Evolutionary conservation across 306 rosid genomes (phyloP).

Genomic region (Neltuma alba): DNA sequence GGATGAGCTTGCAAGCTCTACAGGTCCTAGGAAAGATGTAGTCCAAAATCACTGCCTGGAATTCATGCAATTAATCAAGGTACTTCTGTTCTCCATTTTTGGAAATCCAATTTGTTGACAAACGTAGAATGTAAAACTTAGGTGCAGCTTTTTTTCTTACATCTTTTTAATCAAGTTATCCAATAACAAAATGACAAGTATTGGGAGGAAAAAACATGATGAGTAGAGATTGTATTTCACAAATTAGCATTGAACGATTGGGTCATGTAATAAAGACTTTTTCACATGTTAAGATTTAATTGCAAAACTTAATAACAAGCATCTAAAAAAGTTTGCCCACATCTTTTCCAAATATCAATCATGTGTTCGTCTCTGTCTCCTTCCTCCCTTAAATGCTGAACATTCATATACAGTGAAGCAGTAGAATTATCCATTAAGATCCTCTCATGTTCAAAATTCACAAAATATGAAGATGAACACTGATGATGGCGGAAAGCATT

Average conservation of each 20-base stretch:
- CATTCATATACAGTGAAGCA: neutral
- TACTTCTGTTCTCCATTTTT: neutral
- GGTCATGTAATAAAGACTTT: neutral
- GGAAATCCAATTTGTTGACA: neutral
- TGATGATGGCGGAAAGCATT: neutral
- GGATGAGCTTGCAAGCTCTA: neutral
- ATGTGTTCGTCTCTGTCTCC: neutral
- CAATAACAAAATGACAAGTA: too few species aligned
- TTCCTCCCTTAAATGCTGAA: neutral
- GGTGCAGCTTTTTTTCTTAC: neutral
- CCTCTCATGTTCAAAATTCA: constrained; percentile 6
- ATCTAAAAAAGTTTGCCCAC: too few species aligned
- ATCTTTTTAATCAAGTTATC: too few species aligned
- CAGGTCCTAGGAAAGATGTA: neutral
- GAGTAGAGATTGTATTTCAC: too few species aligned
- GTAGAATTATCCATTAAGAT: neutral
- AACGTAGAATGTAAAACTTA: neutral
- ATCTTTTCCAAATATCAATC: neutral
- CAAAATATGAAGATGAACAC: neutral
- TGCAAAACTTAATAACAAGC: too few species aligned
- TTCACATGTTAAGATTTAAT: neutral
- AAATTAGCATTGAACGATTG: neutral
- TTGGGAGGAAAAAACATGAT: too few species aligned
- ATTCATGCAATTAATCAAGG: neutral
- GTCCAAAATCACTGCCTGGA: neutral